These are phyloP conservation scores for Geotrichum fermentans DNA, from an alignment of 1,139 yeast species.

Conservation along the genomic window DNA sequence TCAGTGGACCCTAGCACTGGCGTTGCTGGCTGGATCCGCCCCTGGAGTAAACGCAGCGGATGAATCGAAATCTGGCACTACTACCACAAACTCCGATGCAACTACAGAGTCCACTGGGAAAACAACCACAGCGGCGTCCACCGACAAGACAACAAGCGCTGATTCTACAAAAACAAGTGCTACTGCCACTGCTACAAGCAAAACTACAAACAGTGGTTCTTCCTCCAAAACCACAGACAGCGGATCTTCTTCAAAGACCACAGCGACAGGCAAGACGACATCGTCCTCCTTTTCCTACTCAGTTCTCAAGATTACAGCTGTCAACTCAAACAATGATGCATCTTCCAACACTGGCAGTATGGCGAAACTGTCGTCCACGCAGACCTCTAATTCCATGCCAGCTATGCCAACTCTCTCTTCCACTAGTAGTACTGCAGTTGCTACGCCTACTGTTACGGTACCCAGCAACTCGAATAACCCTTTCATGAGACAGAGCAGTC, in stretches of 20 bases:
- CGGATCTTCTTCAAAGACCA: not conserved
- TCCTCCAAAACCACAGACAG: conserved; percentile 1
- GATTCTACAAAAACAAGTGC: not conserved
- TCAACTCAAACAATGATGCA: conserved; percentile 1
- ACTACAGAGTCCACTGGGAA: not conserved
- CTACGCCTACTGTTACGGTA: conserved; percentile 59
- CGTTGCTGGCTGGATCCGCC: not conserved
- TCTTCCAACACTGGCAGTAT: not conserved
- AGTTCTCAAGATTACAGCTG: conserved; percentile 11
- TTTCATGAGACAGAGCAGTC: conserved; percentile 46
- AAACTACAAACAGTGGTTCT: not conserved
- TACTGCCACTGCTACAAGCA: not conserved
- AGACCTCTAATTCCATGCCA: conserved; percentile 19
- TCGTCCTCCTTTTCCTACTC: conserved; percentile 3
- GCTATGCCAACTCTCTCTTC: conserved; percentile 23
- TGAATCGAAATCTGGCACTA: not conserved
- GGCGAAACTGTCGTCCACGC: not conserved
- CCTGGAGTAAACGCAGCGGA: conserved; percentile 1
- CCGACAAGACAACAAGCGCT: not conserved
- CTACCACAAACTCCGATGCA: not conserved
- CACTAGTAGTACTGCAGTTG: conserved; percentile 20
- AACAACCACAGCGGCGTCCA: not conserved
- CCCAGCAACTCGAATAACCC: conserved; percentile 62
- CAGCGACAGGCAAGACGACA: not conserved
- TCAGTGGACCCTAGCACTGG: not conserved